Conservation (phyloP, 768 basidiomycete genomes). For the Leccinum subgranulosum region DNA sequence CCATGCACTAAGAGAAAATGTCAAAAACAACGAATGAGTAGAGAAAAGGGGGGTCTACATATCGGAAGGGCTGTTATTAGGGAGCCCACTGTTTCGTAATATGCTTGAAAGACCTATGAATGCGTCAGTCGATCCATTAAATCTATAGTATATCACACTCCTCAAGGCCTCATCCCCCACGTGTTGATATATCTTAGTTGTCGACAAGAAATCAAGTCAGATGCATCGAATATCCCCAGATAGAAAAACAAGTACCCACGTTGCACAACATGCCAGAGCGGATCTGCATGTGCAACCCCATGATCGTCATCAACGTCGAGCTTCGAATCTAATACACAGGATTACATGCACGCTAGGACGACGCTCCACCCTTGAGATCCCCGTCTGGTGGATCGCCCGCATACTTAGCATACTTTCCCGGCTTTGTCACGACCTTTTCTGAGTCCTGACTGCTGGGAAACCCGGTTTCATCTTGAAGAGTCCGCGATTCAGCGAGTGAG, state of each 20-base stretch:
- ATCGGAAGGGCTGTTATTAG: no score
- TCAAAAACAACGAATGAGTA: background rate
- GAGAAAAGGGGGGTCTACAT: no score
- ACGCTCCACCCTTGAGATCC: conserved; percentile 31
- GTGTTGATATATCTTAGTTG: conserved; percentile 60
- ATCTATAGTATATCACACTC: no score
- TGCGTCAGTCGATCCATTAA: no score
- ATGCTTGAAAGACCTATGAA: no score
- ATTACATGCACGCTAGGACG: conserved; percentile 21
- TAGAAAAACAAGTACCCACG: conserved; percentile 27
- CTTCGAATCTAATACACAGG: no score
- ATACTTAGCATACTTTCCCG: conserved; percentile 17
- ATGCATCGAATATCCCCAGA: background rate
- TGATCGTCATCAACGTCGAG: background rate
- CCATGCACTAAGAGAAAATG: conserved; percentile 53
- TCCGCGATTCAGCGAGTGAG: background rate
- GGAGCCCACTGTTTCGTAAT: no score
- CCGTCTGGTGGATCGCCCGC: conserved; percentile 28
- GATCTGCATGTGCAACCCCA: conserved; percentile 7
- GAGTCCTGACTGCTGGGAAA: background rate
- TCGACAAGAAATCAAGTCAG: background rate
- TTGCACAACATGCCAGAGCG: conserved; percentile 35
- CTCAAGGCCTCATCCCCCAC: no score
- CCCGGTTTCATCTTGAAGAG: conserved; percentile 5
- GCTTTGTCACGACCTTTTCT: conserved; percentile 1